A percentile compares a stretch with the other conserved stretches of the same genome.
Evolutionary conservation across 2,329 filamentous ascomycete species (phyloP).

Genomic region (Aspergillus viridinutans): DNA sequence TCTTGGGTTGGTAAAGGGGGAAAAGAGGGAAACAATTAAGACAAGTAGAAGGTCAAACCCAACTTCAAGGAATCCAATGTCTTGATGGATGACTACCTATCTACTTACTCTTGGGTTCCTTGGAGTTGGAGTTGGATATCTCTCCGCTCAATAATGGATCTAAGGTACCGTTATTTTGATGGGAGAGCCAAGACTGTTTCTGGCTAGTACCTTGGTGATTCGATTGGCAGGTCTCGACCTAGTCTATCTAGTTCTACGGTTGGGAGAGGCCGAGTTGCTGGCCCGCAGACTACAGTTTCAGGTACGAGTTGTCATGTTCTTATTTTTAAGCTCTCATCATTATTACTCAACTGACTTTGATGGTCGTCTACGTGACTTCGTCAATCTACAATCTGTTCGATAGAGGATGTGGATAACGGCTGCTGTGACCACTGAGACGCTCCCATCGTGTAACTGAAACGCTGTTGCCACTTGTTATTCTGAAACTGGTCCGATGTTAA

Average conservation of each 20-base stretch:
- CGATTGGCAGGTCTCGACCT: slow-evolving; percentile 4
- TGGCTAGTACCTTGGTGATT: background rate
- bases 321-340: background rate
- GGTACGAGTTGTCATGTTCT: background rate
- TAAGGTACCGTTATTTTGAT: background rate
- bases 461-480: slow-evolving; percentile 7
- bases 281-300: background rate
- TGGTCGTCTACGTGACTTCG: background rate
- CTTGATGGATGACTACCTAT: background rate
- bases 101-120: background rate
- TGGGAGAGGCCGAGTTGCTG: background rate
- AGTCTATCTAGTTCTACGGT: background rate
- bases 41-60: background rate
- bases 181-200: background rate
- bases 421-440: background rate
- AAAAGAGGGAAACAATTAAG: background rate
- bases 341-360: background rate
- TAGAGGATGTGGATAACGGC: background rate
- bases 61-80: background rate
- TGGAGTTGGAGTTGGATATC: too few relatives aligned
- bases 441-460: background rate
- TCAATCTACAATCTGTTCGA: background rate
- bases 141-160: background rate
- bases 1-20: background rate
- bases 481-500: slow-evolving; percentile 7